These are phyloP conservation scores for Rehmannia glutinosa DNA, from an alignment of 257 asterid species.

Conservation along the genomic window DNA sequence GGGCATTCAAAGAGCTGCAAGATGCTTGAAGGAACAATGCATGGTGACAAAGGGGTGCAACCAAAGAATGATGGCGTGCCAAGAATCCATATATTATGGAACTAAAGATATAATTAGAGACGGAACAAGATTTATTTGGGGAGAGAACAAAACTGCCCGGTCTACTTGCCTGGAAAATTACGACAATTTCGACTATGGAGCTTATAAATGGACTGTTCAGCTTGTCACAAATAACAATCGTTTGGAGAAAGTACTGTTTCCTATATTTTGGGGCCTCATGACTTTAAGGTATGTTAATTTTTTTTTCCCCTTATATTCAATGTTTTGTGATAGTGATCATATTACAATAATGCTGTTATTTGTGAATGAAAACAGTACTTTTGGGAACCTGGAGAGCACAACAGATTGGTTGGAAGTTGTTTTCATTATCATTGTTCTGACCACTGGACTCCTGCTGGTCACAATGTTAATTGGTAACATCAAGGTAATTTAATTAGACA, in stretches of 20 bases:
- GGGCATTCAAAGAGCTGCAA: conserved; percentile 68
- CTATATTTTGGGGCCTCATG: conserved; percentile 99
- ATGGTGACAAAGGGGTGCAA: conserved; percentile 30
- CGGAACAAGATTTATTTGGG: conserved; percentile 51
- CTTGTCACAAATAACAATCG: conserved; percentile 74
- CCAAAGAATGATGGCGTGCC: conserved; percentile 42
- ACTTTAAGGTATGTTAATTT: conserved; percentile 62
- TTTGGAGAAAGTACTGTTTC: conserved; percentile 81
- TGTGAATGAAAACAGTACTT: conserved; percentile 53
- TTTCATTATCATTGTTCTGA: conserved; percentile 83
- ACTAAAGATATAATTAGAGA: conserved; percentile 42
- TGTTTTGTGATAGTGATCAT: not conserved
- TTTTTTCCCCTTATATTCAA: not conserved
- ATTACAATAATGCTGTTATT: no score
- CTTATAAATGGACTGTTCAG: conserved; percentile 94
- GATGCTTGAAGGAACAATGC: conserved; percentile 55
- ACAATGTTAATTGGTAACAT: conserved; percentile 99
- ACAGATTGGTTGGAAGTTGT: conserved; percentile 94
- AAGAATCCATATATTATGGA: conserved; percentile 52
- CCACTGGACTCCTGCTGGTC: conserved; percentile 82
- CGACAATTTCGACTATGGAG: conserved; percentile 73
- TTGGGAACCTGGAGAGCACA: conserved; percentile 94
- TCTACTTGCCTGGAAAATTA: conserved; percentile 47
- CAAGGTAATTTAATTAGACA: conserved; percentile 45
- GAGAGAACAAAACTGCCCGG: conserved; percentile 48